Evolutionary conservation across 2,329 filamentous ascomycete genomes (phyloP).

Genomic region (Didymellaceae sp.): DNA sequence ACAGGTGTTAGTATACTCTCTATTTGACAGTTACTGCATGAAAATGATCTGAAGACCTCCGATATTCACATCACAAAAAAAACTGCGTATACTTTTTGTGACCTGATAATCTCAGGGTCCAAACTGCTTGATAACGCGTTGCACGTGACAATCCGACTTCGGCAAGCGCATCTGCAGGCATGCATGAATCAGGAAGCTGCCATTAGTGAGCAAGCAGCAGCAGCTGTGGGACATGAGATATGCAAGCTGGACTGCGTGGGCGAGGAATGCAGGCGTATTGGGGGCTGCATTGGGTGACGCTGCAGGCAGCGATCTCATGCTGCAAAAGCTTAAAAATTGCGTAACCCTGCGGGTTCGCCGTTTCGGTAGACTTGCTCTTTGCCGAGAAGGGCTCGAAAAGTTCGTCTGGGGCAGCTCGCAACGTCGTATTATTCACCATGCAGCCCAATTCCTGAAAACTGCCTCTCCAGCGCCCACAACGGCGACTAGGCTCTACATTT

Average conservation of each 20-base stretch:
- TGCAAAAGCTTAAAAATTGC: constrained; percentile 29
- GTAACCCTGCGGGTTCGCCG: constrained; percentile 23
- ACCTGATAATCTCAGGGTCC: no score
- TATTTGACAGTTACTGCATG: no score
- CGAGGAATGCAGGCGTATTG: constrained; percentile 3
- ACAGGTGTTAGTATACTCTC: no score
- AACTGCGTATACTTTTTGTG: no score
- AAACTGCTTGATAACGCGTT: neutral
- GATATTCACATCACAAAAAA: no score
- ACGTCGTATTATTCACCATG: constrained; percentile 41
- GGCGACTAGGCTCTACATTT: constrained; percentile 26
- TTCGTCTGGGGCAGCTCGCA: constrained; percentile 25
- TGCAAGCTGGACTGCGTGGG: constrained; percentile 1
- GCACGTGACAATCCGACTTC: constrained; percentile 11
- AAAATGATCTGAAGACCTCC: no score
- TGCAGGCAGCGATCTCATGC: constrained; percentile 27
- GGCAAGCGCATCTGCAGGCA: constrained; percentile 4
- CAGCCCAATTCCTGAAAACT: constrained; percentile 41
- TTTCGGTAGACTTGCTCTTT: constrained; percentile 25
- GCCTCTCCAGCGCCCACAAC: constrained; percentile 32
- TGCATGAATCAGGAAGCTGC: constrained; percentile 7
- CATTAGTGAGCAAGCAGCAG: constrained; percentile 4
- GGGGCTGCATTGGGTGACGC: constrained; percentile 7
- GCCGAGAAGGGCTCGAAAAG: constrained; percentile 33
- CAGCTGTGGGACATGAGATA: neutral